Conservation (phyloP, 2,329 filamentous ascomycete species). For the Akanthomyces uredinophilus region DNA sequence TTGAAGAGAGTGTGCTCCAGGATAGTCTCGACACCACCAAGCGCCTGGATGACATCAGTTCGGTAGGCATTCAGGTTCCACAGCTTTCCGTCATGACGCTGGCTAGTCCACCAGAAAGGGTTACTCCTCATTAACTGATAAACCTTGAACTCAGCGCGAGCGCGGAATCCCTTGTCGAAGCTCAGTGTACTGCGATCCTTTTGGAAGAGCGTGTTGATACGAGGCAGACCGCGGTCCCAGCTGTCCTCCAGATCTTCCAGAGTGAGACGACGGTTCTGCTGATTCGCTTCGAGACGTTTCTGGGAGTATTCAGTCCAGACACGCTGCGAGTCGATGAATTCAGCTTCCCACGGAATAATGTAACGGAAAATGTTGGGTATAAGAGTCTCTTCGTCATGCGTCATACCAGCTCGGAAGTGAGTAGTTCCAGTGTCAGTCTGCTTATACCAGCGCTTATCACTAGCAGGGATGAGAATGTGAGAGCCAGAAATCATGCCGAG, state of each 20-base stretch:
- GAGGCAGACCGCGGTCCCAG: slow-evolving; percentile 94
- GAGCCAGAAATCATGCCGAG: slow-evolving; percentile 98
- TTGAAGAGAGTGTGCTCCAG: slow-evolving; percentile 96
- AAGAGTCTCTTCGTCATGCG: slow-evolving; percentile 92
- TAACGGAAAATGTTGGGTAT: slow-evolving; percentile 99
- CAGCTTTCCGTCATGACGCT: slow-evolving; percentile 92
- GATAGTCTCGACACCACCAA: slow-evolving; percentile 96
- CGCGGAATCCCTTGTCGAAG: slow-evolving; percentile 97
- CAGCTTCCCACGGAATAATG: slow-evolving; percentile 97
- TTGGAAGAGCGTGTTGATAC: slow-evolving; percentile 98
- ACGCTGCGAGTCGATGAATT: slow-evolving; percentile 97
- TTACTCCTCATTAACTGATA: slow-evolving; percentile 99
- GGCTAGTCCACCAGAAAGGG: slow-evolving; percentile 98
- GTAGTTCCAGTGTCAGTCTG: slow-evolving; percentile 97
- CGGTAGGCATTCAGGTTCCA: slow-evolving; percentile 97
- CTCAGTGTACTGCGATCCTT: slow-evolving; percentile 95
- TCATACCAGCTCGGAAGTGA: slow-evolving; percentile 96
- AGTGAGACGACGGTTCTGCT: slow-evolving; percentile 91
- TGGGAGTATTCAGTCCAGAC: slow-evolving; percentile 99
- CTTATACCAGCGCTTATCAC: slow-evolving; percentile 97
- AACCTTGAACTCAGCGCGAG: slow-evolving; percentile 93
- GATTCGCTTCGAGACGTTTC: slow-evolving; percentile 93
- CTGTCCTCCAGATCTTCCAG: slow-evolving; percentile 96
- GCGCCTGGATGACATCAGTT: slow-evolving; percentile 92
- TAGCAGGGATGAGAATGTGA: slow-evolving; percentile 94